Evolutionary conservation across 1,139 yeast genomes (phyloP).

Genomic region (Hansenula lynferdii): DNA sequence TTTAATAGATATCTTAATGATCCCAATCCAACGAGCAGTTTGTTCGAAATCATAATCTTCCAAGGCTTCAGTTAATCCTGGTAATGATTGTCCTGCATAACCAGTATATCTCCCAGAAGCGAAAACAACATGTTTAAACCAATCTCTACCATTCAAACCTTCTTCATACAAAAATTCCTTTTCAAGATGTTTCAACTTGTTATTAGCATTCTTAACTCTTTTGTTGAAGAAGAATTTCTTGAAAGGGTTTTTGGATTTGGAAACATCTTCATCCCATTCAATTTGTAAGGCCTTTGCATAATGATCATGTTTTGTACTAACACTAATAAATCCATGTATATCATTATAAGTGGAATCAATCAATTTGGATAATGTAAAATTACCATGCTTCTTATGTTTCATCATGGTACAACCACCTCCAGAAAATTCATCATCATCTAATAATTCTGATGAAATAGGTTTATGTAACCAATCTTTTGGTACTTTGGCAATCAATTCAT

Average conservation of each 20-base stretch:
- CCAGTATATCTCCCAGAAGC: slow-evolving; percentile 88
- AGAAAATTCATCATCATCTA: slow-evolving; percentile 9
- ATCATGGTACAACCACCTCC: slow-evolving; percentile 7
- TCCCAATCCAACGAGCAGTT: slow-evolving; percentile 53
- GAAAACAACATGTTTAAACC: slow-evolving; percentile 83
- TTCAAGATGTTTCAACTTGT: slow-evolving; percentile 51
- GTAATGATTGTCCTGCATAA: slow-evolving; percentile 77
- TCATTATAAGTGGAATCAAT: slow-evolving; percentile 12
- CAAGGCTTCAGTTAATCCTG: slow-evolving; percentile 75
- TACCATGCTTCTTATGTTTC: slow-evolving; percentile 2
- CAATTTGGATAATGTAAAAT: slow-evolving; percentile 10
- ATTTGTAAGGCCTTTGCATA: slow-evolving; percentile 23
- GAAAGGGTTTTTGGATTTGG: slow-evolving; percentile 23
- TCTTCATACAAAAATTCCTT: slow-evolving; percentile 56
- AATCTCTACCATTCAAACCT: slow-evolving; percentile 67
- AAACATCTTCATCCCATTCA: slow-evolving; percentile 21
- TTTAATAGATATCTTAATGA: slow-evolving; percentile 35
- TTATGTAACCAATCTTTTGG: slow-evolving; percentile 34
- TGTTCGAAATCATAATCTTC: slow-evolving; percentile 59
- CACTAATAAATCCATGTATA: slow-evolving; percentile 11
- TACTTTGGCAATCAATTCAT: slow-evolving; percentile 26
- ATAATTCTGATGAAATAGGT: slow-evolving; percentile 8
- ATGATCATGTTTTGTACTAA: slow-evolving; percentile 24
- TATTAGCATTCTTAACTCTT: slow-evolving; percentile 30
- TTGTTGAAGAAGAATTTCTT: slow-evolving; percentile 22